phyloP scores from a whole-genome alignment of 148 eudicot species.

The Pouteria glomerata region DNA sequence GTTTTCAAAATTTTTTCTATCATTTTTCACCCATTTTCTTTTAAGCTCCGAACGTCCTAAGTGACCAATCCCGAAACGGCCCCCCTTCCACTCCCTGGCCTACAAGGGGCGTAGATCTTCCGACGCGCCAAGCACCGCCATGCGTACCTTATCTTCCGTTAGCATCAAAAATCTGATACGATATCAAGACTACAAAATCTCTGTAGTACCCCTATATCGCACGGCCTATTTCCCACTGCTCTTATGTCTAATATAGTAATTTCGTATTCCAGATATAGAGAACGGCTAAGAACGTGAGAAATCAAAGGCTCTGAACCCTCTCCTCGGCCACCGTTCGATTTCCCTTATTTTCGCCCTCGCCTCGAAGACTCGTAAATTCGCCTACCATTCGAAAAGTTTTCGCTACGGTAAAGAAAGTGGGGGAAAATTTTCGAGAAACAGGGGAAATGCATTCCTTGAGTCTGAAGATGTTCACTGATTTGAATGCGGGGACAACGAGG shows the following conservation, averaged over 20 bases:
- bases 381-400: background rate
- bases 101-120: too few relatives aligned
- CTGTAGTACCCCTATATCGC: background rate
- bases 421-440: background rate
- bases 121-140: background rate
- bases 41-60: too few relatives aligned
- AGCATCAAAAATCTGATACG: background rate
- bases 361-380: background rate
- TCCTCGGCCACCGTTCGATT: too few relatives aligned
- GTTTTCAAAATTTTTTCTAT: too few relatives aligned
- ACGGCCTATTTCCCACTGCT: too few relatives aligned
- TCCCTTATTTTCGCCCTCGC: background rate
- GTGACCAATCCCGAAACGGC: too few relatives aligned
- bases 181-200: background rate
- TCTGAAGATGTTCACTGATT: constrained; percentile 42
- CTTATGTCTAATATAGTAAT: background rate
- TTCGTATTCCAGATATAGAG: background rate
- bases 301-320: too few relatives aligned
- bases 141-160: background rate
- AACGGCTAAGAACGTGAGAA: background rate
- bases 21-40: too few relatives aligned
- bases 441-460: constrained; percentile 57
- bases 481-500: constrained; percentile 25
- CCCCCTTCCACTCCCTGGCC: too few relatives aligned
- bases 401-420: background rate